A percentile compares a stretch with the other conserved stretches of the same genome.
These are phyloP conservation scores for Aspergillus sclerotiicarbonarius DNA, from an alignment of 495 filamentous ascomycete genomes.

Conservation along the genomic window DNA sequence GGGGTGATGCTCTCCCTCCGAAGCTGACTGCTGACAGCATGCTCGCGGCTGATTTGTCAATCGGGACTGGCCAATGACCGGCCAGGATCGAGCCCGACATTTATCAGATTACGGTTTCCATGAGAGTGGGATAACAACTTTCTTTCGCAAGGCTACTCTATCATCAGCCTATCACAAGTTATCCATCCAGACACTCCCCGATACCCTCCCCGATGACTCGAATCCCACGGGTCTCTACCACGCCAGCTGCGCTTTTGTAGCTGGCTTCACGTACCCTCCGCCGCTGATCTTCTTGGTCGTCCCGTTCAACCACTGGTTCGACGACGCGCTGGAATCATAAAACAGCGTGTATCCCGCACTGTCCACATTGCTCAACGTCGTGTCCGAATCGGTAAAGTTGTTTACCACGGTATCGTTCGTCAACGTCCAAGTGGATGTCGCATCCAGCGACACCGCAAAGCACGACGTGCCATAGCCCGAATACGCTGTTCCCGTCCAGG, in stretches of 20 bases:
- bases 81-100: too few relatives aligned
- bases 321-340: not conserved
- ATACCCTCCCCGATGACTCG: too few relatives aligned
- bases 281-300: not conserved
- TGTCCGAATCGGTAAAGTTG: slow-evolving; percentile 15
- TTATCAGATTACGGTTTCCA: too few relatives aligned
- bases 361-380: slow-evolving; percentile 14
- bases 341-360: slow-evolving; percentile 1
- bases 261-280: not conserved
- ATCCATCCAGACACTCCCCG: too few relatives aligned
- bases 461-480: slow-evolving; percentile 6
- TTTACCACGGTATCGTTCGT: slow-evolving; percentile 13
- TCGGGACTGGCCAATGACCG: too few relatives aligned
- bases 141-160: too few relatives aligned
- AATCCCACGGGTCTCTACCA: not conserved
- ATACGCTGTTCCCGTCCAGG: not conserved
- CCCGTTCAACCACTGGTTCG: not conserved
- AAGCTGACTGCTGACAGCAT: too few relatives aligned
- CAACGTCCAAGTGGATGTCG: slow-evolving; percentile 20
- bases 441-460: slow-evolving; percentile 17
- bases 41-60: too few relatives aligned
- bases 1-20: too few relatives aligned
- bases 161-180: too few relatives aligned
- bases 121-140: too few relatives aligned
- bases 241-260: not conserved